Conservation (phyloP, 2,329 filamentous ascomycete species). For the Stemphylium lycopersici region DNA sequence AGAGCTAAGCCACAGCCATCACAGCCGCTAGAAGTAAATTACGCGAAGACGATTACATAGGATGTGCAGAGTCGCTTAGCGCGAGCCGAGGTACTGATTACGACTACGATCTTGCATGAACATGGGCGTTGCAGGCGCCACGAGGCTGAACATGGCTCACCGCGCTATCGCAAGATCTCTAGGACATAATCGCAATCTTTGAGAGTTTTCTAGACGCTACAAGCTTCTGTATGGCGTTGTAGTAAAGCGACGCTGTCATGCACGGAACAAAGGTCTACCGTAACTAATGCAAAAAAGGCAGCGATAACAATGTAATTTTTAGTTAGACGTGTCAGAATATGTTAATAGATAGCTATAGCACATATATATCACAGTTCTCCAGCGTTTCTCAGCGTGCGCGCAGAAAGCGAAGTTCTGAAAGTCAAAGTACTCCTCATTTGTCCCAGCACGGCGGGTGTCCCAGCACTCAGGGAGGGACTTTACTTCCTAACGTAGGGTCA, state of each 20-base stretch:
- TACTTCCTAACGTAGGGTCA: too few relatives aligned
- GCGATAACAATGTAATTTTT: slow-evolving; percentile 4
- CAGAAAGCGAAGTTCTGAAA: slow-evolving; percentile 3
- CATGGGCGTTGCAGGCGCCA: too few relatives aligned
- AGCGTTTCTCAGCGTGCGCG: neutral
- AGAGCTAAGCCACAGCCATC: neutral
- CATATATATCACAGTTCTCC: neutral
- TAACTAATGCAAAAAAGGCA: neutral
- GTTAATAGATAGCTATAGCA: neutral
- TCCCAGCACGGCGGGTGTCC: slow-evolving; percentile 7
- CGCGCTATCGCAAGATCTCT: neutral
- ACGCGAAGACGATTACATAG: neutral
- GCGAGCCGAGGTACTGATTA: slow-evolving; percentile 1
- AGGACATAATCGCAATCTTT: neutral
- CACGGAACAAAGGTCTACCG: neutral
- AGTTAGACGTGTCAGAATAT: neutral
- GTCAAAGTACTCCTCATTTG: too few relatives aligned
- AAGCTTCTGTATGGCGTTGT: neutral
- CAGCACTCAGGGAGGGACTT: slow-evolving; percentile 1
- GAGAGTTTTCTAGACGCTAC: neutral
- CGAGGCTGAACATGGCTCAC: neutral
- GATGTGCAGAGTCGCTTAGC: neutral
- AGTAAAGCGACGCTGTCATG: neutral
- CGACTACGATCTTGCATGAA: slow-evolving; percentile 1
- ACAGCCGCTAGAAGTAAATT: neutral